Evolutionary conservation across 768 basidiomycete species (phyloP).

Genomic region (Rhizopogon salebrosus): DNA sequence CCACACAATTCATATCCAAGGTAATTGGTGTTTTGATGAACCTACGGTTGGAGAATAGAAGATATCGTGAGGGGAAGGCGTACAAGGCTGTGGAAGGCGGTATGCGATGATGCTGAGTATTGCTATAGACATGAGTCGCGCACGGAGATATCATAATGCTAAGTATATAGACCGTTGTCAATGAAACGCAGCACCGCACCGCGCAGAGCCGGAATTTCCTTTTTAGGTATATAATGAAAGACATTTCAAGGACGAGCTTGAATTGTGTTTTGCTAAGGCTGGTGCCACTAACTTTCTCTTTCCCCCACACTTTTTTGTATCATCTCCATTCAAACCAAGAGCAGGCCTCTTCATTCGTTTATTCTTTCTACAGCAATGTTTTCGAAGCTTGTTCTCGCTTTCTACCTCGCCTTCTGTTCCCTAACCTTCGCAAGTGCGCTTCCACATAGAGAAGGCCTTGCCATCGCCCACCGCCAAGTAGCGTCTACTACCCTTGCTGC

Average conservation of each 20-base stretch:
- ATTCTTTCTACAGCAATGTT: constrained; percentile 19
- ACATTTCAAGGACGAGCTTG: not conserved
- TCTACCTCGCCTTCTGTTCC: constrained; percentile 21
- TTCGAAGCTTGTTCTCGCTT: constrained; percentile 10
- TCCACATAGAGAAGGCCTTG: constrained; percentile 14
- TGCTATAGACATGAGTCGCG: not conserved
- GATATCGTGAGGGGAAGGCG: constrained; percentile 60
- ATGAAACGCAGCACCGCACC: not conserved
- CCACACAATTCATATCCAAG: constrained; percentile 50
- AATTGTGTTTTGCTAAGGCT: constrained; percentile 14
- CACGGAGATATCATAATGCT: not conserved
- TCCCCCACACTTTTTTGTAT: not conserved
- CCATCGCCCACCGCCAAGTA: constrained; percentile 15
- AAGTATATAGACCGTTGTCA: not conserved
- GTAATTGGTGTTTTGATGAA: constrained; percentile 43
- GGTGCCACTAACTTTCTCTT: constrained; percentile 26
- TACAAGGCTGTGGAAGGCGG: constrained; percentile 86
- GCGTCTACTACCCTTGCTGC: constrained; percentile 14
- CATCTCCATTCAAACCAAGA: constrained; percentile 24
- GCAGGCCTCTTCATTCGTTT: constrained; percentile 33
- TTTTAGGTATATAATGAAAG: not conserved
- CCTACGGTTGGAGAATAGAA: constrained; percentile 37
- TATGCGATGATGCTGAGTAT: constrained; percentile 35
- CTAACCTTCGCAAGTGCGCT: constrained; percentile 21
- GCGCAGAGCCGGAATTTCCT: not conserved